These are phyloP conservation scores for Pseudocercospora eumusae DNA, from an alignment of 2,329 filamentous ascomycete species.

Conservation along the genomic window DNA sequence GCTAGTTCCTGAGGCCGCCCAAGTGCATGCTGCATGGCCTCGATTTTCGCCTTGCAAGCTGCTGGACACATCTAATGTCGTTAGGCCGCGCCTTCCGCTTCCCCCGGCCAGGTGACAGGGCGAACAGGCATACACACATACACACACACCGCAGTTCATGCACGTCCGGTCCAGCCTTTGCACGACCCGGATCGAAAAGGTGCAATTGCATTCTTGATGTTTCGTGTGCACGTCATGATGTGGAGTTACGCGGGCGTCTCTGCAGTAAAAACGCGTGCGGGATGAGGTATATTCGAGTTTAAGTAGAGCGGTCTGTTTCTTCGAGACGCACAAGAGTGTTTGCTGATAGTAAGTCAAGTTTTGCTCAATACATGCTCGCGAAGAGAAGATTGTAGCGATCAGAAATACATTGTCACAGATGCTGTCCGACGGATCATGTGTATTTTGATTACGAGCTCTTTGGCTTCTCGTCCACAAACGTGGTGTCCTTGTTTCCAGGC, in stretches of 20 bases:
- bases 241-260: neutral
- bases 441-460: neutral
- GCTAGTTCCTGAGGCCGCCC: neutral
- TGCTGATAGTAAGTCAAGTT: neutral
- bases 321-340: neutral
- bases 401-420: neutral
- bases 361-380: neutral
- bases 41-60: neutral
- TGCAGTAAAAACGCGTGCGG: neutral
- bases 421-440: neutral
- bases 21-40: neutral
- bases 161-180: neutral
- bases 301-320: neutral
- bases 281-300: neutral
- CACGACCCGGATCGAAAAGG: neutral
- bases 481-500: conserved; percentile 12
- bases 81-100: neutral
- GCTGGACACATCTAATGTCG: neutral
- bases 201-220: neutral
- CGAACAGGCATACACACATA: neutral
- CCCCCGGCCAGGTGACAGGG: neutral
- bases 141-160: neutral
- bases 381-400: neutral
- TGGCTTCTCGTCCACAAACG: conserved; percentile 13
- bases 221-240: conserved; percentile 4